Percentiles rank a stretch among this genome's conserved stretches.
Evolutionary conservation across 768 basidiomycete species (phyloP).

Genomic region (Lactarius hatsudake): DNA sequence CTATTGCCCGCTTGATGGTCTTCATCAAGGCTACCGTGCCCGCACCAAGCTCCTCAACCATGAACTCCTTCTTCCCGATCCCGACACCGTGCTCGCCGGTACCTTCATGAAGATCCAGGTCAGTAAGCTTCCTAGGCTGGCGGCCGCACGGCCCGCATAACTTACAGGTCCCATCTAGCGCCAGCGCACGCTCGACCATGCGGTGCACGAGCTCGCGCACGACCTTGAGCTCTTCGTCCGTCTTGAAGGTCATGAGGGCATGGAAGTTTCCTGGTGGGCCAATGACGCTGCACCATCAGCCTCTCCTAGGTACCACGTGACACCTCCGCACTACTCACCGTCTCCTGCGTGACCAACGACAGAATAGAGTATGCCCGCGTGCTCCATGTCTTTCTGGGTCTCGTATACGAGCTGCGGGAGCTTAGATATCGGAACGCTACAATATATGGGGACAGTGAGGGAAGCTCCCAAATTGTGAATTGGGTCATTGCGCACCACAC

Average conservation of each 20-base stretch:
- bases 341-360: conserved; percentile 81
- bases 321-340: conserved; percentile 42
- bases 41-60: conserved; percentile 76
- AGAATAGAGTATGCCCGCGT: conserved; percentile 53
- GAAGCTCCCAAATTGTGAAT: background rate
- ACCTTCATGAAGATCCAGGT: conserved; percentile 37
- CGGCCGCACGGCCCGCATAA: conserved; percentile 17
- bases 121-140: background rate
- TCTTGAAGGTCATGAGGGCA: conserved; percentile 37
- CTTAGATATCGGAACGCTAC: conserved; percentile 59
- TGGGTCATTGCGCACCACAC: conserved; percentile 53
- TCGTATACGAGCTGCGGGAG: conserved; percentile 63
- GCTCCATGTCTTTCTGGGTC: conserved; percentile 66
- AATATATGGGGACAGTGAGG: background rate
- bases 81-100: conserved; percentile 89
- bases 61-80: conserved; percentile 76
- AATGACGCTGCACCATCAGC: background rate
- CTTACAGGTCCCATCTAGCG: conserved; percentile 69
- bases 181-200: conserved; percentile 67
- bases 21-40: conserved; percentile 87
- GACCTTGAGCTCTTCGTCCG: conserved; percentile 37
- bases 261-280: conserved; percentile 43
- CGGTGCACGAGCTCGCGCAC: conserved; percentile 45
- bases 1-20: conserved; percentile 68
- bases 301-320: background rate